Evolutionary conservation across 495 filamentous ascomycete genomes (phyloP), one percentile per base, ranked within the genome.

Genomic region (Amphirosellinia nigrospora): DNA sequence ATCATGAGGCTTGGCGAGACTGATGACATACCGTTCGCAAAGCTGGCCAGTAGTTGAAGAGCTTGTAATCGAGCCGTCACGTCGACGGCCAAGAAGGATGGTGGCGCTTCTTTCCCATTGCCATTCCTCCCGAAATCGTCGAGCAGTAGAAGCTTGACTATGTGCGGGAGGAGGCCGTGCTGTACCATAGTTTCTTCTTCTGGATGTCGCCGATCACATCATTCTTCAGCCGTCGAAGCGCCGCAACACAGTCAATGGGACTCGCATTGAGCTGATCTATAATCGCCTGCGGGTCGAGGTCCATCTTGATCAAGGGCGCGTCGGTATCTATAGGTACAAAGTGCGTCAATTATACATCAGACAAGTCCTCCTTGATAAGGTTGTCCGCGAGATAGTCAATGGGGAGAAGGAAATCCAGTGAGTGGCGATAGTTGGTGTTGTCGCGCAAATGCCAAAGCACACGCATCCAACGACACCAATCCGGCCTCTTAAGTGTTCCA

Each of bases 201-300:
- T 96, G 90, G 32, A 92, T 88, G 80, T 98, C 93, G 39, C 96
- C 96, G 72, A 97, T 89, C 50, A 96, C 83, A 67, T 96, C 91
- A 79, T 97, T 94, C 84, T 97, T 99, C 16, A 98, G 79, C 34
- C 84, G 81, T 55, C 89, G 87, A 50, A 99, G 86, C 59, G 88
- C 86, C 48, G 82, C 82, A 36, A 90, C 83, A 74, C 93, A 91
- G 52, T 88, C 84, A 5, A 84, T 82, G 70, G 88, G 88, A 62
- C 85, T 87, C 50, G 89, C 83, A 73, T 82, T 86, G 69, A 94
- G 84, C 79, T 91, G 86, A 36, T 86, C 79, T 63, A 93, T 82
- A 69, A 91, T 83, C 32, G 89, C 77, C 43, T 79, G 69, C 59
- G 79, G 71, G 65, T 76, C 72, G 41, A 73, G 72, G 21, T 73